Percentiles rank a stretch among this genome's conserved stretches.
These are phyloP conservation scores for Phytophthora ramorum DNA, from an alignment of 352 stramenopile species.

Conservation along the genomic window DNA sequence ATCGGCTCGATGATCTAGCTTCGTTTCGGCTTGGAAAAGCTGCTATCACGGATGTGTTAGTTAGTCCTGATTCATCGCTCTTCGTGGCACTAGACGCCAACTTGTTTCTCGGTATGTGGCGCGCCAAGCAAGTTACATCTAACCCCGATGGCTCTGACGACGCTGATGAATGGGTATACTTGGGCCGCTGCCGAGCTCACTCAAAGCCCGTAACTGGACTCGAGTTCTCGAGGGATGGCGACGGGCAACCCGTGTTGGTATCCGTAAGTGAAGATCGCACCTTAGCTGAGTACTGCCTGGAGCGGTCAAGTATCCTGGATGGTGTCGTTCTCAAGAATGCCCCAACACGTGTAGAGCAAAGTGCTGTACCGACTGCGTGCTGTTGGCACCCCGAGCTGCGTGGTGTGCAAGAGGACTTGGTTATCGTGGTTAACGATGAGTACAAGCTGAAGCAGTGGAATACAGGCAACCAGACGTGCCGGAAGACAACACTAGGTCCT, in stretches of 20 bases:
- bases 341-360: conserved; percentile 86
- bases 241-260: conserved; percentile 82
- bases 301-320: conserved; percentile 81
- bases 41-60: conserved; percentile 79
- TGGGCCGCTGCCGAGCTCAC: conserved; percentile 82
- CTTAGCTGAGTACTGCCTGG: conserved; percentile 91
- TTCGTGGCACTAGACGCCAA: conserved; percentile 84
- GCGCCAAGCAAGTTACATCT: conserved; percentile 46
- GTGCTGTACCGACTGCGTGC: conserved; percentile 84
- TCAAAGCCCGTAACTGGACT: conserved; percentile 87
- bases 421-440: conserved; percentile 92
- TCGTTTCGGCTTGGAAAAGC: conserved; percentile 73
- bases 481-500: conserved; percentile 90
- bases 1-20: conserved; percentile 79
- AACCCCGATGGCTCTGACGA: conserved; percentile 12
- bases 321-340: conserved; percentile 84
- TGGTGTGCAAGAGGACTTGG: conserved; percentile 85
- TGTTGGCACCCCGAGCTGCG: conserved; percentile 90
- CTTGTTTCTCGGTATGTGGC: conserved; percentile 82
- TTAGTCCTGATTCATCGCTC: conserved; percentile 74
- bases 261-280: conserved; percentile 88
- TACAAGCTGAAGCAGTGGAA: conserved; percentile 96
- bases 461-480: conserved; percentile 90
- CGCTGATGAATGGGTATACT: conserved; percentile 78
- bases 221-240: conserved; percentile 82